Conservation (phyloP, 805 yeast species). For the Wickerhamomyces silvicola region DNA sequence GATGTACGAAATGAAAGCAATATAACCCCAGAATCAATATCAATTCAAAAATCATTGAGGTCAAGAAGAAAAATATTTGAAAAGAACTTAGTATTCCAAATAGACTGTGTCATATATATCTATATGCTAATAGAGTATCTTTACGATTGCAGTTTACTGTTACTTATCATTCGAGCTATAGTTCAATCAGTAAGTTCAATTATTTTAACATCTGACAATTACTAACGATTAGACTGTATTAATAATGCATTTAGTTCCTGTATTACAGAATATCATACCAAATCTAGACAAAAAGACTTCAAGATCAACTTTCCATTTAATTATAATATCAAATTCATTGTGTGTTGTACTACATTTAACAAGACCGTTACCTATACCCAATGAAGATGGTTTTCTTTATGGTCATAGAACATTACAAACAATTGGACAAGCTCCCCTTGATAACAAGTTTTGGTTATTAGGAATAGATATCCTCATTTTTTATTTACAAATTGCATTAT, state of each 20-base stretch:
- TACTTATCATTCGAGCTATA: constrained; percentile 9
- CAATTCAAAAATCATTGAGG: constrained; percentile 9
- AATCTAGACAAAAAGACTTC: constrained; percentile 4
- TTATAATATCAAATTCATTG: constrained; percentile 8
- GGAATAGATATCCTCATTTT: constrained; percentile 12
- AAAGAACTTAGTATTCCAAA: constrained; percentile 7
- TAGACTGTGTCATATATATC: constrained; percentile 7
- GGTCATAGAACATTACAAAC: constrained; percentile 22
- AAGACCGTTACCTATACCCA: constrained; percentile 16
- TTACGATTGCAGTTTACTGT: constrained; percentile 22
- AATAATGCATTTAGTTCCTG: constrained; percentile 3
- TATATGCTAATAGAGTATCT: constrained; percentile 13
- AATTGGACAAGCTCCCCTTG: constrained; percentile 18
- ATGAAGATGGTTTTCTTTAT: constrained; percentile 18
- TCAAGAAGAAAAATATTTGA: constrained; percentile 10
- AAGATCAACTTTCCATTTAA: constrained; percentile 9
- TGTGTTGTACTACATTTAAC: constrained; percentile 8
- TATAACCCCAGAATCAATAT: constrained; percentile 4
- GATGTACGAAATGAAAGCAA: neutral
- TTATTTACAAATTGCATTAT: constrained; percentile 12
- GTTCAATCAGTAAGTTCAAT: constrained; percentile 9
- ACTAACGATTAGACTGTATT: constrained; percentile 4
- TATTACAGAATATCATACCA: constrained; percentile 7
- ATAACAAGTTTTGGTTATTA: constrained; percentile 10
- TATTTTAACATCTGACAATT: constrained; percentile 1